Evolutionary conservation across 345 rosid species (phyloP).

Genomic region (Eucalyptus caleyi): DNA sequence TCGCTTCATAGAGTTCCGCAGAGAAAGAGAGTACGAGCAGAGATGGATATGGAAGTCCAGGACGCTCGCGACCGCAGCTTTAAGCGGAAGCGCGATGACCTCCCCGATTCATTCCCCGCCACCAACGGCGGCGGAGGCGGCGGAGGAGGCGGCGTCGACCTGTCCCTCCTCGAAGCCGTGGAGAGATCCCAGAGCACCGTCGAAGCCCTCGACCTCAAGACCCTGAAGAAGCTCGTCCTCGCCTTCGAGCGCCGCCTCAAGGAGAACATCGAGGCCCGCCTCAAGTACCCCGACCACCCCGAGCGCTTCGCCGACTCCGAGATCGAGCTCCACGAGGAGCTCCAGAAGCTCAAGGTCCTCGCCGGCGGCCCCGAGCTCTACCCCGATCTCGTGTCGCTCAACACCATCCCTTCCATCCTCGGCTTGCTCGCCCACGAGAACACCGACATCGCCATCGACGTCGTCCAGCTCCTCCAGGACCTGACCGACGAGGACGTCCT

Average conservation of each 20-base stretch:
- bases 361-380: conserved; percentile 94
- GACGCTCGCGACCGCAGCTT: background rate
- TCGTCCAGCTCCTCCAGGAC: conserved; percentile 80
- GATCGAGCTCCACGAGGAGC: conserved; percentile 76
- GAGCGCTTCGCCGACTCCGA: conserved; percentile 89
- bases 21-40: background rate
- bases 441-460: conserved; percentile 80
- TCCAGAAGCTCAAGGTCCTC: conserved; percentile 78
- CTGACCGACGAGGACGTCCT: conserved; percentile 85
- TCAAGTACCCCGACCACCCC: conserved; percentile 86
- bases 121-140: background rate
- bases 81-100: background rate
- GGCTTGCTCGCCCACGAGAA: conserved; percentile 85
- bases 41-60: background rate
- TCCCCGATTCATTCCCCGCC: background rate
- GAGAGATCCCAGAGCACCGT: conserved; percentile 60
- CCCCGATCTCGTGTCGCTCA: conserved; percentile 70
- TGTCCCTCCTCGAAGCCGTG: conserved; percentile 75
- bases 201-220: conserved; percentile 64
- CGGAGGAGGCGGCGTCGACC: conserved; percentile 25
- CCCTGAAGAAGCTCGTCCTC: conserved; percentile 76
- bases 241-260: conserved; percentile 96
- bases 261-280: conserved; percentile 94
- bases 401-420: conserved; percentile 65
- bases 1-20: background rate